Evolutionary conservation across 179 eudicot genomes (phyloP).

Genomic region (Beta lomatogona): DNA sequence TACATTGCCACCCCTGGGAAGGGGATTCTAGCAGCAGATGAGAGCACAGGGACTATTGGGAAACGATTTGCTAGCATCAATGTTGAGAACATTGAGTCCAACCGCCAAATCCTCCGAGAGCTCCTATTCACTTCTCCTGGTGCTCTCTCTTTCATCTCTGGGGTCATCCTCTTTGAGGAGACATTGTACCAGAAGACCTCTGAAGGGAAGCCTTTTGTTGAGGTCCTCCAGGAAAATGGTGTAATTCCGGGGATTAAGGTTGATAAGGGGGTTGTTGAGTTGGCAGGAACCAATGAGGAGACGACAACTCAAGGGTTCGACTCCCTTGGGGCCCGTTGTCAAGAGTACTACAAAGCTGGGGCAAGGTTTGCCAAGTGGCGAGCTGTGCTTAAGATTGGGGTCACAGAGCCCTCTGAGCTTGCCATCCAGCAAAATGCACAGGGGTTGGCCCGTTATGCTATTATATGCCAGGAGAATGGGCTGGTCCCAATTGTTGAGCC

Average conservation of each 20-base stretch:
- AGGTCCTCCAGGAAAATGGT: constrained; percentile 57
- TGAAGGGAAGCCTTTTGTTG: constrained; percentile 73
- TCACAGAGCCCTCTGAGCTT: constrained; percentile 79
- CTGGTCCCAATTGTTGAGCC: constrained; percentile 92
- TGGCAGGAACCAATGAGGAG: constrained; percentile 86
- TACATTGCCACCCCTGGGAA: constrained; percentile 92
- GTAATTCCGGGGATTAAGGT: constrained; percentile 92
- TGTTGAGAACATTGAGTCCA: constrained; percentile 76
- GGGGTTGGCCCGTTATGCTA: constrained; percentile 67
- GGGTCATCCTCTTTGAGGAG: constrained; percentile 88
- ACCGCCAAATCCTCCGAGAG: constrained; percentile 84
- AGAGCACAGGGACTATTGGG: constrained; percentile 91
- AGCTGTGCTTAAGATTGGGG: constrained; percentile 84
- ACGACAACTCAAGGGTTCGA: constrained; percentile 90
- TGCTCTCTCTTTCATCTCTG: constrained; percentile 70
- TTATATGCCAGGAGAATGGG: constrained; percentile 83
- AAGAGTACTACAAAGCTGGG: constrained; percentile 79
- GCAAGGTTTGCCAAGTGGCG: constrained; percentile 97
- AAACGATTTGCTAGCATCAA: constrained; percentile 82
- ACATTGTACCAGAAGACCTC: constrained; percentile 78
- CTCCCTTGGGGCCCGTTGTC: constrained; percentile 69
- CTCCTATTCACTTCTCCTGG: constrained; percentile 74
- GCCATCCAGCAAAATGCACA: constrained; percentile 19
- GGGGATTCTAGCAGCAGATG: constrained; percentile 91
- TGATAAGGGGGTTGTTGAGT: constrained; percentile 76